phyloP scores from a whole-genome alignment of 768 basidiomycete genomes.

The Lactarius deliciosus region DNA sequence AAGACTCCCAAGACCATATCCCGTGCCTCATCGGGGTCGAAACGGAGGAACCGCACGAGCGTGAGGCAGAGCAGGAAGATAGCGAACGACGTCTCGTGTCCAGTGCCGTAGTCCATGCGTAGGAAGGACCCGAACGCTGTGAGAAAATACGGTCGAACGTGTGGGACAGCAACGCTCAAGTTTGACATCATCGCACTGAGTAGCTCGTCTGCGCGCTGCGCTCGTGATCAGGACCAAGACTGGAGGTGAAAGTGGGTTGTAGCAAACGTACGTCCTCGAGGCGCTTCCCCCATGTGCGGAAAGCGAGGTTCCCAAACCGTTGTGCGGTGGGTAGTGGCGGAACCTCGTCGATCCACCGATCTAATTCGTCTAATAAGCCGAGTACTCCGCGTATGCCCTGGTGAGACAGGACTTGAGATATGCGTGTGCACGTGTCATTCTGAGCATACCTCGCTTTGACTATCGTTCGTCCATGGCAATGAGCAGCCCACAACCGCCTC shows the following conservation, averaged over 20 bases:
- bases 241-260: slow-evolving; percentile 21
- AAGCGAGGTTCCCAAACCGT: slow-evolving; percentile 90
- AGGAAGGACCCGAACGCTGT: slow-evolving; percentile 87
- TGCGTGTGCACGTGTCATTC: neutral
- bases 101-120: slow-evolving; percentile 95
- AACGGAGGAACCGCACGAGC: slow-evolving; percentile 64
- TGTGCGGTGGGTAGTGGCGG: slow-evolving; percentile 74
- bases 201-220: slow-evolving; percentile 54
- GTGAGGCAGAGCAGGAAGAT: slow-evolving; percentile 72
- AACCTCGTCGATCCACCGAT: slow-evolving; percentile 76
- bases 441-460: slow-evolving; percentile 32
- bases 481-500: slow-evolving; percentile 70
- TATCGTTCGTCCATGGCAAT: slow-evolving; percentile 44
- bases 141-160: slow-evolving; percentile 75
- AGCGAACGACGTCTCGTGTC: slow-evolving; percentile 89
- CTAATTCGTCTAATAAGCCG: slow-evolving; percentile 61
- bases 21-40: slow-evolving; percentile 61
- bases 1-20: slow-evolving; percentile 61
- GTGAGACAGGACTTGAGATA: slow-evolving; percentile 17
- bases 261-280: slow-evolving; percentile 63
- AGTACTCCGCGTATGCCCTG: slow-evolving; percentile 54
- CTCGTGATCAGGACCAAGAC: slow-evolving; percentile 2
- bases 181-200: slow-evolving; percentile 50
- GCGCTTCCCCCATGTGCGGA: slow-evolving; percentile 77
- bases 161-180: slow-evolving; percentile 48